These are phyloP conservation scores for Cryptomeria japonica DNA, from an alignment of 75 land plant species.

Conservation along the genomic window DNA sequence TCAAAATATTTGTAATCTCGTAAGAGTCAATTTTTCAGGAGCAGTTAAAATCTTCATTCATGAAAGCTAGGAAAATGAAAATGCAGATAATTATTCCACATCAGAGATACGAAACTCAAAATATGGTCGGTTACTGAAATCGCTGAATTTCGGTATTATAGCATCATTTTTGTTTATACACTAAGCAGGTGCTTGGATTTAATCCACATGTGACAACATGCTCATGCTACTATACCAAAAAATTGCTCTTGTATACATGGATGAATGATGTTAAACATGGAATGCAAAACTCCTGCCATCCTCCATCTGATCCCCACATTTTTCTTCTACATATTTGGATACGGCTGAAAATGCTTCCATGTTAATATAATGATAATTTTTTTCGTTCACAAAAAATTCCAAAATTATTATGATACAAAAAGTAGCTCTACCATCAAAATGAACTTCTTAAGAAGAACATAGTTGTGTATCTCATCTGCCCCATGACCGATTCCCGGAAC, in stretches of 20 bases:
- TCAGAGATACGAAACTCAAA: background rate
- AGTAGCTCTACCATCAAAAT: background rate
- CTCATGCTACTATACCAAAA: background rate
- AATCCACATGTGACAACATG: background rate
- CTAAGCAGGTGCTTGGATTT: background rate
- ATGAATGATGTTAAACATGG: background rate
- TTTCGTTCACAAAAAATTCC: constrained; percentile 7
- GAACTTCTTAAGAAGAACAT: background rate
- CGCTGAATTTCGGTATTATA: background rate
- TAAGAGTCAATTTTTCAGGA: no score
- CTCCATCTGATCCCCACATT: background rate
- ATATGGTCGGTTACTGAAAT: background rate
- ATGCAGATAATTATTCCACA: background rate
- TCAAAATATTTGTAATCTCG: no score
- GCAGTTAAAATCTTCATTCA: no score
- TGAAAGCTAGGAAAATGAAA: no score
- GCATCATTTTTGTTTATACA: background rate
- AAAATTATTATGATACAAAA: constrained; percentile 12
- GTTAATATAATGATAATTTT: background rate
- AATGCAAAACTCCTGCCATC: background rate
- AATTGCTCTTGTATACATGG: background rate
- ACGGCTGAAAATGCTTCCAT: background rate
- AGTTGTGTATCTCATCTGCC: constrained; percentile 20
- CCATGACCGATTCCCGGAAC: constrained; percentile 50
- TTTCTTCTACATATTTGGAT: no score